These are phyloP conservation scores for Cytospora leucostoma DNA, from an alignment of 2,329 filamentous ascomycete genomes.

Conservation along the genomic window DNA sequence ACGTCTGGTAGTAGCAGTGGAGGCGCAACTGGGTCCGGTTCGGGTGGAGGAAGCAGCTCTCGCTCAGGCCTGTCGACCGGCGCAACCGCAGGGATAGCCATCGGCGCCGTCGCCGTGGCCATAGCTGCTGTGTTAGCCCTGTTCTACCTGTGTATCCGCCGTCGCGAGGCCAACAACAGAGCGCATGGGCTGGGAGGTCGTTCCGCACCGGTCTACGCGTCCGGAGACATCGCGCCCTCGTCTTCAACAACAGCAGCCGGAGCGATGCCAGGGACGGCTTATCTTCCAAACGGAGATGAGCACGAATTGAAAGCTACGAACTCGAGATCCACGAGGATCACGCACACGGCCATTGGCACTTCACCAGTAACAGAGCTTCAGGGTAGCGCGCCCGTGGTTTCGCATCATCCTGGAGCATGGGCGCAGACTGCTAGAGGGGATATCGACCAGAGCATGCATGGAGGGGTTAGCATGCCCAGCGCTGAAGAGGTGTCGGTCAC, in stretches of 20 bases:
- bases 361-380: constrained; percentile 5
- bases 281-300: background rate
- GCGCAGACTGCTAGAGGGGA: background rate
- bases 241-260: background rate
- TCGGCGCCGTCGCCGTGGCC: constrained; percentile 15
- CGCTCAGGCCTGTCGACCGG: constrained; percentile 12
- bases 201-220: background rate
- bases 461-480: background rate
- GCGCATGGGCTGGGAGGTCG: background rate
- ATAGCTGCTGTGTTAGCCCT: background rate
- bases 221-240: background rate
- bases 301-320: constrained; percentile 13
- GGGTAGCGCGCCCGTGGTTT: background rate
- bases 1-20: background rate
- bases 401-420: background rate
- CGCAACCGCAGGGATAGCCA: constrained; percentile 20
- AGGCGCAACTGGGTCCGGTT: background rate
- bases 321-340: background rate
- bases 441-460: background rate
- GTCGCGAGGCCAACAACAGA: constrained; percentile 2
- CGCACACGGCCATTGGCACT: background rate
- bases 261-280: background rate
- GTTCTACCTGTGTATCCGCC: constrained; percentile 17
- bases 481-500: constrained; percentile 7
- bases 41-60: background rate